Conservation (phyloP, 495 filamentous ascomycete species). For the Tirmania nivea region DNA sequence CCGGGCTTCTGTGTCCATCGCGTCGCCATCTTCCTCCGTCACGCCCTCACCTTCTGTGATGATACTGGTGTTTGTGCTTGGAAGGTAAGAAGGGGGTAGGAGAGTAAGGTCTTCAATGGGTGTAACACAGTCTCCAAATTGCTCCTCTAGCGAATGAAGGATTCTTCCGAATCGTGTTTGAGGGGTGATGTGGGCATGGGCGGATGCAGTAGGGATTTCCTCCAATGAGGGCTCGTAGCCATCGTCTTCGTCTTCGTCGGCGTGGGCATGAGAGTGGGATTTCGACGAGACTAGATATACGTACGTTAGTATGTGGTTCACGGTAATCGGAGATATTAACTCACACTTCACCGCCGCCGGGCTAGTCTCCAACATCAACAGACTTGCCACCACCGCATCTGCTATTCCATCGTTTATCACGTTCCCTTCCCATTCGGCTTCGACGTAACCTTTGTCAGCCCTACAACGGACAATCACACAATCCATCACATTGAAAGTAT, state of each 20-base stretch:
- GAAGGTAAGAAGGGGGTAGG: conserved; percentile 9
- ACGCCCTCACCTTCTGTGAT: conserved; percentile 24
- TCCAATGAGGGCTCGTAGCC: conserved; percentile 30
- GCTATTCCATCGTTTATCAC: conserved; percentile 94
- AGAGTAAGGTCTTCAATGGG: conserved; percentile 52
- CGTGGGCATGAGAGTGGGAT: conserved; percentile 23
- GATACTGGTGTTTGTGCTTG: conserved; percentile 19
- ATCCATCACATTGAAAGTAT: conserved; percentile 49
- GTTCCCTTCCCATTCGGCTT: conserved; percentile 93
- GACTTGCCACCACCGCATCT: conserved; percentile 78
- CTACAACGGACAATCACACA: conserved; percentile 46
- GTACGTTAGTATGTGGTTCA: conserved; percentile 5
- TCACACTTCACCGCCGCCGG: conserved; percentile 87
- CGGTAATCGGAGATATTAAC: conserved; percentile 9
- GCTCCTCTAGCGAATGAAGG: conserved; percentile 88
- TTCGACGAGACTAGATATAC: conserved; percentile 25
- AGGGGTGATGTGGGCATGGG: conserved; percentile 22
- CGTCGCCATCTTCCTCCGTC: conserved; percentile 11
- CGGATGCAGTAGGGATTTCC: conserved; percentile 31
- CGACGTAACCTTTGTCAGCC: conserved; percentile 50
- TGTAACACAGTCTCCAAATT: conserved; percentile 63
- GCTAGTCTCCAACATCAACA: conserved; percentile 72
- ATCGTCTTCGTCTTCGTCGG: conserved; percentile 11
- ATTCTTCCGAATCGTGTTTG: conserved; percentile 60
- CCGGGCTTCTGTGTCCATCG: conserved; percentile 15